Evolutionary conservation across 164 flowering plant genomes (phyloP), one percentile per base, ranked within the genome.

Genomic region (grape (Vitis vinifera)): DNA sequence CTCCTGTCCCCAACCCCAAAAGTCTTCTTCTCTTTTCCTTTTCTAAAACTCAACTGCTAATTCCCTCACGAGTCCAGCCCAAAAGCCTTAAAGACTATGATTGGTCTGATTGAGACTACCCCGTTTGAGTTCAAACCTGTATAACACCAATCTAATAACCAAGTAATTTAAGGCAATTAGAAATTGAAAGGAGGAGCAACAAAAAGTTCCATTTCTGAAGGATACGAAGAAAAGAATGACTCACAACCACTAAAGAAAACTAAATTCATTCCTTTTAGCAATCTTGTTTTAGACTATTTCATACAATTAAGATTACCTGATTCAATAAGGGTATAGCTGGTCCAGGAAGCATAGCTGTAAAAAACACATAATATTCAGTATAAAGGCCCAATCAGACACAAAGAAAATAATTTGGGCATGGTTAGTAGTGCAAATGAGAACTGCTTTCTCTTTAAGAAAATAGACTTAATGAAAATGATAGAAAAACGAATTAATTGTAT

Each of bases 271-370:
- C 17, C 17, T 44, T 9, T 17, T 51, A 11, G 15, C 53, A 19
- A 52, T 4, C 37, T 3, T 57, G 59, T 53, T 48, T 10, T 0
- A n/a, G 44, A 30, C 2, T 30, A 14, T 55, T 31, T 48, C 14
- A 13, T 23, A 50, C 11, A 50, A 56, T 49, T 56, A 53, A 48
- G 65, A 19, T 67, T 84, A 93, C 98, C 97, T 93, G 98, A 79
- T 68, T 87, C 72, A 93, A 66, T 81, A 93, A 84, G 1, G 98
- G 98, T 72, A 91, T 90, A 59, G 91, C 85, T 47, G 98, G 98
- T 77, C 95, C 98, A 23, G 98, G 98, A 80, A 91, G 97, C 93
- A 87, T 87, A 19, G 95, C 98, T 93, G 91, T 68, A 71, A 71
- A 83, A 70, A 29, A 68, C 16, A 73, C 27, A 57, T 19, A 68